Percentiles rank a stretch among this genome's conserved stretches.
Conservation (phyloP, 2,329 filamentous ascomycete genomes). For the Penicillium polonicum region DNA sequence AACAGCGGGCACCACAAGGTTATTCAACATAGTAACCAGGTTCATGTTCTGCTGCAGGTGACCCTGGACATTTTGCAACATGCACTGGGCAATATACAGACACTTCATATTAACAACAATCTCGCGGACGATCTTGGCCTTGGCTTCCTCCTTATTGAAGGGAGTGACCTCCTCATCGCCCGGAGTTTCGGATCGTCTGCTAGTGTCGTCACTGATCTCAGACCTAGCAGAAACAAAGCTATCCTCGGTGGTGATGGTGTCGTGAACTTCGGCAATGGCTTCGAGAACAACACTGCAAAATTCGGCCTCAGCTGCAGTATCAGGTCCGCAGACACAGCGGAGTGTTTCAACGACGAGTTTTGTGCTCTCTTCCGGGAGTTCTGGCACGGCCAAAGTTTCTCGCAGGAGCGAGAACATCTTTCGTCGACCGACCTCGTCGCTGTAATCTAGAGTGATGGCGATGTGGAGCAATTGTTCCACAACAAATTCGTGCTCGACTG, state of each 20-base stretch:
- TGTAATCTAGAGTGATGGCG: conserved; percentile 87
- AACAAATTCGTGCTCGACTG: conserved; percentile 89
- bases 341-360: conserved; percentile 81
- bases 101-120: conserved; percentile 99
- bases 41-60: conserved; percentile 86
- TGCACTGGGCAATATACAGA: conserved; percentile 93
- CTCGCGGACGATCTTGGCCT: conserved; percentile 70
- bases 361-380: conserved; percentile 88
- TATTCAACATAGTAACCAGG: conserved; percentile 97
- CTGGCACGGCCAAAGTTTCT: conserved; percentile 78
- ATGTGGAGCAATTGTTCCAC: conserved; percentile 94
- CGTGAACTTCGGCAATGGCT: conserved; percentile 93
- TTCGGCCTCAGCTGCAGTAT: conserved; percentile 51
- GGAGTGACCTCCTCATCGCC: conserved; percentile 57
- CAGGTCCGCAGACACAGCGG: conserved; percentile 72
- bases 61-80: conserved; percentile 88
- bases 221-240: conserved; percentile 94
- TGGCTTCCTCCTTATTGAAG: conserved; percentile 58
- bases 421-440: conserved; percentile 90
- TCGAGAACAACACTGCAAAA: conserved; percentile 67
- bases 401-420: conserved; percentile 94
- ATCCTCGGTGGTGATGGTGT: conserved; percentile 76
- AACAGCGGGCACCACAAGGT: conserved; percentile 90
- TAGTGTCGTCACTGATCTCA: conserved; percentile 69
- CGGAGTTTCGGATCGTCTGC: conserved; percentile 45